Evolutionary conservation across 169 alveolate species (phyloP).

Genomic region (Eimeria tenella): DNA sequence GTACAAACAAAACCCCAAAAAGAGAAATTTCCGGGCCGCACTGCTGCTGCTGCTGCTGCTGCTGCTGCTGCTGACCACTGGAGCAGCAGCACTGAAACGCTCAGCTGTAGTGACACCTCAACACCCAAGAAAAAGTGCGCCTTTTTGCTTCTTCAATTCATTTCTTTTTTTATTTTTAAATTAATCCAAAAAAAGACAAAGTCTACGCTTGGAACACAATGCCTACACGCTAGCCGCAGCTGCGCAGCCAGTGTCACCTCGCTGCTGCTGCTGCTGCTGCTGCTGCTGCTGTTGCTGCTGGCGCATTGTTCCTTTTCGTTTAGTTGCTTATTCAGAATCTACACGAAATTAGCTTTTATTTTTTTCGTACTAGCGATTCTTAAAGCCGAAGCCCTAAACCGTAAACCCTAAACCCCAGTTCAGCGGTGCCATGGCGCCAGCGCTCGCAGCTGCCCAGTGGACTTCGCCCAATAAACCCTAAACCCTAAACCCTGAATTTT

Average conservation of each 20-base stretch:
- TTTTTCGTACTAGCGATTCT: background rate
- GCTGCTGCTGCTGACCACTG: slow-evolving; percentile 22
- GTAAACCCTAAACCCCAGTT: no score
- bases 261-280: background rate
- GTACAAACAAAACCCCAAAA: background rate
- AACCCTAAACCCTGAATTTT: no score
- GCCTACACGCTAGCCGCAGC: background rate
- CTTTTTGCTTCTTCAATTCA: background rate
- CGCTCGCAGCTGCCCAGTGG: no score
- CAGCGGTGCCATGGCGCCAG: no score
- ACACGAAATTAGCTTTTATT: no score
- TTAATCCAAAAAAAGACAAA: background rate
- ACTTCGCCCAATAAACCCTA: no score
- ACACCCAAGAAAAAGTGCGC: background rate
- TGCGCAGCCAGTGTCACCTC: background rate
- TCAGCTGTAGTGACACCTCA: background rate
- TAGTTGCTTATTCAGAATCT: no score
- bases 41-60: background rate
- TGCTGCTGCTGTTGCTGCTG: slow-evolving; percentile 8
- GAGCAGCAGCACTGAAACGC: background rate
- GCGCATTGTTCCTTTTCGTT: background rate
- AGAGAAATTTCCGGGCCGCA: no score
- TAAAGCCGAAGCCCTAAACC: background rate
- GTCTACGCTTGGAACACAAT: background rate
- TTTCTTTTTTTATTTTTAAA: background rate